Conservation (phyloP, 805 yeast genomes). For the Sugiyamaella smithiae region DNA sequence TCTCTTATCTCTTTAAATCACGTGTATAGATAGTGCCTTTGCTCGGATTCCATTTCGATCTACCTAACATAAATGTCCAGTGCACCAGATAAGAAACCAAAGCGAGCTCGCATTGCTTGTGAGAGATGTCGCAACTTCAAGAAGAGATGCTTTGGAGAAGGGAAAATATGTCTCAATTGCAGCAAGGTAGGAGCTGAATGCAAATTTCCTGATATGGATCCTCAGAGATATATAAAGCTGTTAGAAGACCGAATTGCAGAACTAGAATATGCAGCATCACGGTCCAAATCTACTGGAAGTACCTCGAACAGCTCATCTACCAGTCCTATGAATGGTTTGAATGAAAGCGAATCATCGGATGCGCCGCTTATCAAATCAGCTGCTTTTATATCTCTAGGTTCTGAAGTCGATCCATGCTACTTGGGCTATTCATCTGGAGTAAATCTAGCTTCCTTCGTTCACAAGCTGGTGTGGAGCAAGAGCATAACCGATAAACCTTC, state of each 20-base stretch:
- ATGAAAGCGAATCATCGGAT: neutral
- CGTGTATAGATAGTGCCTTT: too few relatives aligned
- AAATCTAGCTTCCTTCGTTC: constrained; percentile 11
- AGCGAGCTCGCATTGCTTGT: constrained; percentile 15
- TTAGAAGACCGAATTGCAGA: constrained; percentile 7
- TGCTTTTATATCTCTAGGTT: constrained; percentile 14
- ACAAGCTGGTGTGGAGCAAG: constrained; percentile 10
- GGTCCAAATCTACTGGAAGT: neutral
- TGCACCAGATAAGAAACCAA: neutral
- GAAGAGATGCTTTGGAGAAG: constrained; percentile 12
- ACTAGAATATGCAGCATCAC: constrained; percentile 3
- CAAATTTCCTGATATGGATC: neutral
- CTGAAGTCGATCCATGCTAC: constrained; percentile 12
- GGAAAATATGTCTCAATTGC: constrained; percentile 10
- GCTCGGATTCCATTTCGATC: too few relatives aligned
- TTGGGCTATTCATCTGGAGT: constrained; percentile 14
- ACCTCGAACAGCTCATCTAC: neutral
- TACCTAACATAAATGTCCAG: too few relatives aligned
- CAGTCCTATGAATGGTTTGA: neutral
- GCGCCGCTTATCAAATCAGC: constrained; percentile 14
- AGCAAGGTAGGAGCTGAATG: constrained; percentile 6
- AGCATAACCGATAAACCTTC: neutral
- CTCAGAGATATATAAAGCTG: constrained; percentile 6
- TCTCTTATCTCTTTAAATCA: too few relatives aligned
- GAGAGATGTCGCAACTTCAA: constrained; percentile 12